Base-by-base conservation (phyloP, 1,284 basidiomycete genomes). In the Sporisorium graminicola region DNA sequence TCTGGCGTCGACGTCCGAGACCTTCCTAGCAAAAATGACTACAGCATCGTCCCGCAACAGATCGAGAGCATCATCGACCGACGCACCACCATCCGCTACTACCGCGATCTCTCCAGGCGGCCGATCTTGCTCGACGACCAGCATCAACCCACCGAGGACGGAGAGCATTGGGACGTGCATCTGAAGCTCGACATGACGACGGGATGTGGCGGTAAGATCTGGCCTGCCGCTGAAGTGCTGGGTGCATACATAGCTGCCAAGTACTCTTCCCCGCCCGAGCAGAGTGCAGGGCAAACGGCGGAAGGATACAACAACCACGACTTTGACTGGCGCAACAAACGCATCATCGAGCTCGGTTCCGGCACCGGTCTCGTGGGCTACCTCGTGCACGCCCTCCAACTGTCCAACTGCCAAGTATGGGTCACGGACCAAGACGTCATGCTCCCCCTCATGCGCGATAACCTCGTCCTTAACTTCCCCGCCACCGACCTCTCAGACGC, bases 351-450 rank as follows among this genome's bases (percentile, higher is more conserved):
- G 85, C 89, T 98, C 1, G 94, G 94, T 1, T 86, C 86, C 1
- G 94, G 95, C 0, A 98, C 94, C 2, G 94, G 95, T 3, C 89
- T 98, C 27, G 93, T 95, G 16, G 94, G 94, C 3, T 89, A 96
- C 43, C 91, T 93, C 7, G 92, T 92, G 1, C 93, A 90, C 5
- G 88, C 89, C 55, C 88, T 95, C 27, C 91, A 91, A 46, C 79
- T 86, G 1, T 90, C 27, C 14, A 12, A 88, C 6, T 59, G 58
- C 12, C 43, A 26, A n/a, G 85, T 87, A 26, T 92, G 90, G 87
- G 92, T 95, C 73, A 96, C 95, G 14, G 94, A 98, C 87, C 94
- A 96, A 89, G 88, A 88, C 92, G 75, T 67, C 2, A 84, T 84
- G 83, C 65, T 84, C 2, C 66, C 65, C 0, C 70, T 84, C 3